phyloP scores from a whole-genome alignment of 2,329 filamentous ascomycete species.

The Cladosporium sp. region DNA sequence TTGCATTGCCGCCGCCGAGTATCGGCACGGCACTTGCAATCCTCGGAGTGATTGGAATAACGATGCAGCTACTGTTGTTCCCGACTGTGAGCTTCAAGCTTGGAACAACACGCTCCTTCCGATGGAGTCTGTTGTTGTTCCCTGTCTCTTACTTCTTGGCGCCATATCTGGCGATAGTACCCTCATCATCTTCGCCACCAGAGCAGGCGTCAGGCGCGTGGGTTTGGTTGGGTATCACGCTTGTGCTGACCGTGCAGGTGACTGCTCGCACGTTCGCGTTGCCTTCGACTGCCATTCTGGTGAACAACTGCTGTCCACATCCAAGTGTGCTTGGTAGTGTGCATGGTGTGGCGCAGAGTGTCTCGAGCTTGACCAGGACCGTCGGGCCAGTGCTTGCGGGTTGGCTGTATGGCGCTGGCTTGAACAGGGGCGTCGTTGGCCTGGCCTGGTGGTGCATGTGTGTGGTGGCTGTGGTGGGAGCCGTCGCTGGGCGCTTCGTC shows the following conservation, averaged over 20 bases:
- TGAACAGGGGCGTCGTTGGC: slow-evolving; percentile 49
- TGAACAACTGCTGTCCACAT: slow-evolving; percentile 56
- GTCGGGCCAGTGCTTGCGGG: slow-evolving; percentile 50
- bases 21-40: slow-evolving; percentile 45
- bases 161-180: slow-evolving; percentile 39
- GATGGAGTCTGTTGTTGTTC: slow-evolving; percentile 38
- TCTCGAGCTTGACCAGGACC: slow-evolving; percentile 48
- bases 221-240: slow-evolving; percentile 39
- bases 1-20: slow-evolving; percentile 41
- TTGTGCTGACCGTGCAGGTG: slow-evolving; percentile 40
- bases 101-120: slow-evolving; percentile 37
- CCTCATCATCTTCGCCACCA: slow-evolving; percentile 34
- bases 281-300: slow-evolving; percentile 52
- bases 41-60: slow-evolving; percentile 42
- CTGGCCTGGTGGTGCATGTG: slow-evolving; percentile 54
- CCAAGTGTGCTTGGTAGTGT: slow-evolving; percentile 51
- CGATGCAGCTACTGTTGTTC: slow-evolving; percentile 42
- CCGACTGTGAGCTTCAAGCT: slow-evolving; percentile 36
- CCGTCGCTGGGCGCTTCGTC: slow-evolving; percentile 52
- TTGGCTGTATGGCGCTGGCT: slow-evolving; percentile 47
- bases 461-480: slow-evolving; percentile 49
- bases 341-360: slow-evolving; percentile 53
- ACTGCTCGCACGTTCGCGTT: slow-evolving; percentile 46
- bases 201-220: slow-evolving; percentile 33
- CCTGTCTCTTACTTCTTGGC: slow-evolving; percentile 39